Base-by-base conservation (phyloP, 2,329 filamentous ascomycete species). In the Juglanconis juglandina region DNA sequence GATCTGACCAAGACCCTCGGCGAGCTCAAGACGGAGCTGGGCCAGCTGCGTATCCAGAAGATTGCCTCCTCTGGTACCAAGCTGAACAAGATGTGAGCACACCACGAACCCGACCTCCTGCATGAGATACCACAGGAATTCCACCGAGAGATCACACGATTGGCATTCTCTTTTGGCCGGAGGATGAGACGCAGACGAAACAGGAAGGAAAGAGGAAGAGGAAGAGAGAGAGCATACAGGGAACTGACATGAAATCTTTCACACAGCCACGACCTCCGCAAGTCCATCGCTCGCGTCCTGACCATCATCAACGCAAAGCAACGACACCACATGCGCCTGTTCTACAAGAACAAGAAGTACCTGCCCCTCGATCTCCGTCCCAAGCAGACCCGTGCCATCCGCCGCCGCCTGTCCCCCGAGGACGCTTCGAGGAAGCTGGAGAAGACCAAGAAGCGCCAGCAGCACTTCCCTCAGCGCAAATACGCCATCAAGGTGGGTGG, bases 261-360 rank as follows among this genome's bases (percentile, higher is more conserved):
- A 63, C 67, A 71, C 73, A 97, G 93, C 83, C 92, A 96, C 86
- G 96, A 99, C 80, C 87, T 99, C 79, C 93, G 95, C 86, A 99
- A 99, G 88, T 96, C 93, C 69, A 97, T 99, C 81, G 96, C 95
- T 76, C 93, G 94, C 77, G 91, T 97, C 81, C 89, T 99, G 74
- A 99, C 95, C 80, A 87, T 99, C 84, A 96, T 99, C 89, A 99
- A 98, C 87, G 90, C 92, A 82, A 98, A 96, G 88, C 95, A 99
- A 86, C 90, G 96, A 79, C 86, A 92, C 70, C 93, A 98, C 84
- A 92, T 99, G 75, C 92, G 93, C 74, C 86, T 98, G 71, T 98
- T 98, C 90, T 99, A 99, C 89, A 96, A 96, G 87, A 90, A 90
- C 89, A 98, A 98, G 91, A 98, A 97, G 87, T 97, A 97, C 87